Conservation (phyloP, 2,329 filamentous ascomycete species). For the Daldinia sp. region DNA sequence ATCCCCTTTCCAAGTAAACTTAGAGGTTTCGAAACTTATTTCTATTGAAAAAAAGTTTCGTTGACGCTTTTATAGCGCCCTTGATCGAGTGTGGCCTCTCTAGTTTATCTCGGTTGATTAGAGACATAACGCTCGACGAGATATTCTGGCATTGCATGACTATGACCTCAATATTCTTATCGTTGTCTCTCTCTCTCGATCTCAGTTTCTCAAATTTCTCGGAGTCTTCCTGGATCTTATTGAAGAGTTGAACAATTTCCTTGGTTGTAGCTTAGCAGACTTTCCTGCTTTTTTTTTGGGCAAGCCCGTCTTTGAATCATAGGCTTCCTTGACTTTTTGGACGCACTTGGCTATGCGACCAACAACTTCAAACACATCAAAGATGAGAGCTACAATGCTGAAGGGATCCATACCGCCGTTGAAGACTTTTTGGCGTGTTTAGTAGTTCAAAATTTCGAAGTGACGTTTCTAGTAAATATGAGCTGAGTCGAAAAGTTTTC, state of each 20-base stretch:
- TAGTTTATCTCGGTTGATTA: neutral
- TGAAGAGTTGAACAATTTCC: neutral
- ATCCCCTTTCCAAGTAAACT: neutral
- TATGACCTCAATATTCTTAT: neutral
- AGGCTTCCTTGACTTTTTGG: neutral
- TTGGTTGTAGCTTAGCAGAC: neutral
- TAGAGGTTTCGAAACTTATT: neutral
- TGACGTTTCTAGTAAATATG: neutral
- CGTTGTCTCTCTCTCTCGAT: neutral
- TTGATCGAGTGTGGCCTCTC: neutral
- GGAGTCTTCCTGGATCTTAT: neutral
- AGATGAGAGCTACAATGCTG: neutral
- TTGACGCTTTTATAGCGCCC: neutral
- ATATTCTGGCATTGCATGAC: neutral
- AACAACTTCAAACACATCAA: neutral
- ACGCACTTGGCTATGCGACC: neutral
- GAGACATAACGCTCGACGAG: neutral
- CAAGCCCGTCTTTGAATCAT: neutral
- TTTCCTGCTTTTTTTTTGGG: neutral
- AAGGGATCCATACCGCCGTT: neutral
- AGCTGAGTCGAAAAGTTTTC: neutral
- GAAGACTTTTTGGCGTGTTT: neutral
- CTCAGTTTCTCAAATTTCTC: neutral
- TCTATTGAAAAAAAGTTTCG: neutral
- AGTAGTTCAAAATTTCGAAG: neutral